These are phyloP conservation scores for Mrakia blollopis DNA, from an alignment of 768 basidiomycete species.

Conservation along the genomic window DNA sequence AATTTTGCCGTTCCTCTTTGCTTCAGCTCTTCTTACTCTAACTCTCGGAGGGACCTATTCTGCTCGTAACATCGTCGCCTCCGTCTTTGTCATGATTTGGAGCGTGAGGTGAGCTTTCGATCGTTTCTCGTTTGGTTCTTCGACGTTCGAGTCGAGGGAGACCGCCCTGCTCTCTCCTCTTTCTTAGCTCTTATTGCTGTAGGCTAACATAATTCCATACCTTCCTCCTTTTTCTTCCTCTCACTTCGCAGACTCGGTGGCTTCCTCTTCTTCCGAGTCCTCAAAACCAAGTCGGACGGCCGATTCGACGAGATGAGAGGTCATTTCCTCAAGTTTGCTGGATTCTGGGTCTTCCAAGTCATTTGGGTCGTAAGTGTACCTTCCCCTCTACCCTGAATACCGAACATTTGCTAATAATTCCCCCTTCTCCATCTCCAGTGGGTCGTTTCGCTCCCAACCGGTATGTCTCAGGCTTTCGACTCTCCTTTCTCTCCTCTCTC, in stretches of 20 bases:
- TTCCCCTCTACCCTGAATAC: no score
- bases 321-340: slow-evolving; percentile 57
- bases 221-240: no score
- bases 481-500: not conserved
- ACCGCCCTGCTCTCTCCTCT: no score
- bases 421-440: slow-evolving; percentile 38
- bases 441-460: slow-evolving; percentile 57
- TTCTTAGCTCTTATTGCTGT: no score
- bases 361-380: slow-evolving; percentile 44
- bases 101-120: slow-evolving; percentile 52
- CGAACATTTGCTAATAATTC: no score
- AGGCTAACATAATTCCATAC: no score
- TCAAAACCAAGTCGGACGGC: slow-evolving; percentile 61
- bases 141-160: no score
- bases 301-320: slow-evolving; percentile 63
- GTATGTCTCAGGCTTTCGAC: not conserved
- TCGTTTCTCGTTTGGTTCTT: not conserved
- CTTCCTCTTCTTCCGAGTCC: slow-evolving; percentile 64
- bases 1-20: not conserved
- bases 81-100: slow-evolving; percentile 64
- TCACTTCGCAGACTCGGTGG: slow-evolving; percentile 43
- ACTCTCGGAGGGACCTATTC: slow-evolving; percentile 47
- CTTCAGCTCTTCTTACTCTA: not conserved
- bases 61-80: slow-evolving; percentile 54
- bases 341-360: slow-evolving; percentile 55